Evolutionary conservation across 805 yeast species (phyloP).

Genomic region (Yarrowia sp.): DNA sequence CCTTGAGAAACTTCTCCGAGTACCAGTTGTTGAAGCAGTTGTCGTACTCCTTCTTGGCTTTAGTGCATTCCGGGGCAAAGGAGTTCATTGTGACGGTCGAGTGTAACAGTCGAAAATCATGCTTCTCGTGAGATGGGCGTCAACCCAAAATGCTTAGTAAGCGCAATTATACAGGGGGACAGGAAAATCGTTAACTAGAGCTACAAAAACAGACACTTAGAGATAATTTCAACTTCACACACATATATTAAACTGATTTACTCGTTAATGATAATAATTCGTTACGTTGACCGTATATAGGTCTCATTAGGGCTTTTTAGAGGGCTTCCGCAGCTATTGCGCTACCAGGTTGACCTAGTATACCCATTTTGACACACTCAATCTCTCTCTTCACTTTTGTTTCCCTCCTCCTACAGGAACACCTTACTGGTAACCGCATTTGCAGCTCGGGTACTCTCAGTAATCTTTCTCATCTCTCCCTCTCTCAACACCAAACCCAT

Average conservation of each 20-base stretch:
- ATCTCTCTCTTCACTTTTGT: no score
- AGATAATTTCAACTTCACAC: background rate
- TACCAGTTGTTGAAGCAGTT: slow-evolving; percentile 96
- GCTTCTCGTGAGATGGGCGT: background rate
- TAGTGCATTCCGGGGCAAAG: slow-evolving; percentile 96
- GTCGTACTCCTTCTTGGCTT: slow-evolving; percentile 83
- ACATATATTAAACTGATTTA: background rate
- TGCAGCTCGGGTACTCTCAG: slow-evolving; percentile 21
- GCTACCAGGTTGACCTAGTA: no score
- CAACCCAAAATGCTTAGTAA: slow-evolving; percentile 26
- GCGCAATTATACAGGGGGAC: background rate
- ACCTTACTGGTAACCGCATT: slow-evolving; percentile 7
- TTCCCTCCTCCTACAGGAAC: slow-evolving; percentile 1
- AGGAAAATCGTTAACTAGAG: no score
- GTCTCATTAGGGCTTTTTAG: no score
- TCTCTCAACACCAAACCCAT: slow-evolving; percentile 35
- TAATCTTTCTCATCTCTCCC: slow-evolving; percentile 37
- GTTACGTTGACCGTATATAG: background rate
- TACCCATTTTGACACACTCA: no score
- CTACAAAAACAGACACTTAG: no score
- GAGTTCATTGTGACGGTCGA: slow-evolving; percentile 36
- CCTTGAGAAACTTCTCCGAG: slow-evolving; percentile 61
- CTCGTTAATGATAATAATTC: slow-evolving; percentile 1
- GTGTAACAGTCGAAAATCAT: slow-evolving; percentile 22
- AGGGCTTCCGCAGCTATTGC: no score